These are phyloP conservation scores for Pluteus cervinus DNA, from an alignment of 768 basidiomycete species.

Conservation along the genomic window DNA sequence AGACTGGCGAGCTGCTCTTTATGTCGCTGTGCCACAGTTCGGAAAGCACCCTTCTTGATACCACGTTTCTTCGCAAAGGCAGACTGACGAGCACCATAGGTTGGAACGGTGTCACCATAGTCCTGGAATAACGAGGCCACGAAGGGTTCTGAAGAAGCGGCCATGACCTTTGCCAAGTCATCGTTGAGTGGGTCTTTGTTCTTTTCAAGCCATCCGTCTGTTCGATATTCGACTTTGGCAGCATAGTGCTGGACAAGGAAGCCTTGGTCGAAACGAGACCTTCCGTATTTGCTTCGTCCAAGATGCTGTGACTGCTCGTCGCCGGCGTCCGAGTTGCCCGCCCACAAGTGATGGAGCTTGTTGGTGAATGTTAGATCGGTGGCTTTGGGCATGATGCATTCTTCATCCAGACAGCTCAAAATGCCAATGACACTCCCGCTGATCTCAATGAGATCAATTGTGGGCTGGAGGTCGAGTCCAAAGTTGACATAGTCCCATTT, in stretches of 20 bases:
- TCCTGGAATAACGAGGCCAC: conserved; percentile 83
- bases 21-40: conserved; percentile 92
- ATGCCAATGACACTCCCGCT: conserved; percentile 80
- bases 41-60: conserved; percentile 93
- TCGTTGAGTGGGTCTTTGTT: conserved; percentile 99
- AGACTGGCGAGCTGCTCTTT: conserved; percentile 91
- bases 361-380: conserved; percentile 92
- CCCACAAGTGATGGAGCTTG: conserved; percentile 84
- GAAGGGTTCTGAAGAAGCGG: conserved; percentile 75
- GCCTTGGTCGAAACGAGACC: conserved; percentile 85
- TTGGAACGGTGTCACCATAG: conserved; percentile 46
- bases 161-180: conserved; percentile 85
- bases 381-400: conserved; percentile 99
- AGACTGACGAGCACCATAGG: conserved; percentile 34
- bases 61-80: conserved; percentile 61
- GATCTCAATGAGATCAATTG: conserved; percentile 95
- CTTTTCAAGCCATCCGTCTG: conserved; percentile 97
- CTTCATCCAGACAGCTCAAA: conserved; percentile 90
- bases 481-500: conserved; percentile 99
- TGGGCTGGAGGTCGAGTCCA: conserved; percentile 94
- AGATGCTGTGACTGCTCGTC: conserved; percentile 59
- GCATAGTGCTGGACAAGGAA: conserved; percentile 97
- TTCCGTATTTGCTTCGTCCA: conserved; percentile 81
- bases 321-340: conserved; percentile 28
- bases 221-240: conserved; percentile 93